Base-by-base conservation (phyloP, 331 rosid species). In the Rhamnella rubrinervis region DNA sequence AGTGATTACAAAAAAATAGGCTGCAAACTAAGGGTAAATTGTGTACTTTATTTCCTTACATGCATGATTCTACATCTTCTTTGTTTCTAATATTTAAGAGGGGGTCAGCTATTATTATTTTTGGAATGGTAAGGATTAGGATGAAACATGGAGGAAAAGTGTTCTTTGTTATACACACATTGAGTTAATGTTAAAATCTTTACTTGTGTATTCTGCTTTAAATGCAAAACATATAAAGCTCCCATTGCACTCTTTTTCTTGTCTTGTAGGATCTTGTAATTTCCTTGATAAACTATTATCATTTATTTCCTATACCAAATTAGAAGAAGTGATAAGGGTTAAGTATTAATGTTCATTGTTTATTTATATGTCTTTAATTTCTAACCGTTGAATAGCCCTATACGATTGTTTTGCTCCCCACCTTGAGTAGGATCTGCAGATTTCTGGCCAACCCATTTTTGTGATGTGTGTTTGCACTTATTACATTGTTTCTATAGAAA, bases 1-100 rank as follows among this genome's bases (percentile, higher is more conserved):
- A 93, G 86, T 56, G 98, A 93, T 82, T 93, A 87, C 97, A 91
- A 83, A 85, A 91, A 93, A 85, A 83, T 93, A 53, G 97, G 98
- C 84, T 87, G 92, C 91, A 93, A 93, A 71, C 96, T 93, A 57
- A 75, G 91, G 87, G 97, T 93, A 85, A 71, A 0, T 12, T 23
- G 17, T 53, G 1, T 40, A 10, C 51, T 37, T 31, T 52, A 0
- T 35, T 19, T 60, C 50, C 13, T 6, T 15, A 53, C 19, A 53
- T 53, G 7, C 6, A 20, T 64, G 49, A 31, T 40, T 41, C 31
- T 13, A 20, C 16, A 17, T 35, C 21, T 59, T 16, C 15, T 4
- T 60, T 17, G 19, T 18, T 56, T 56, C 61, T 19, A 56, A 21
- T 26, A 11, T 10, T 44, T 14, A 44, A 2, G 49, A 44, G 49